Conservation (phyloP, 2,329 filamentous ascomycete species). For the Zopfia rhizophila region DNA sequence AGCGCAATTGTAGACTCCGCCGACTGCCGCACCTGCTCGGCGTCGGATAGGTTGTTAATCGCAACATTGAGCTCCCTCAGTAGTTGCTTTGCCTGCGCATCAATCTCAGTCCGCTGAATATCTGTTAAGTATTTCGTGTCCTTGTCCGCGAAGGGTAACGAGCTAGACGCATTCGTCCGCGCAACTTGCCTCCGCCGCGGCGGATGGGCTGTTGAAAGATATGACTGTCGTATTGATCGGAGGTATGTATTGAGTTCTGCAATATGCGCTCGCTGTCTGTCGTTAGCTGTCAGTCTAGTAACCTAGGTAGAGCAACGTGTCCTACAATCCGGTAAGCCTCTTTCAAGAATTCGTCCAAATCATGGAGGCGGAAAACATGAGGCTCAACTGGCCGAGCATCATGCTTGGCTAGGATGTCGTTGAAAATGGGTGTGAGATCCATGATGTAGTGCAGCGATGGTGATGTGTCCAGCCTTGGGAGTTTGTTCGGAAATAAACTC, state of each 20-base stretch:
- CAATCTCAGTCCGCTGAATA: conserved; percentile 84
- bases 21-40: conserved; percentile 82
- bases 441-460: conserved; percentile 44
- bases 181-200: conserved; percentile 63
- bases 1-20: conserved; percentile 76
- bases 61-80: conserved; percentile 85
- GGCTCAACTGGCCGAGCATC: conserved; percentile 63
- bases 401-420: conserved; percentile 72
- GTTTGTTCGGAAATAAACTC: no score
- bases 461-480: no score
- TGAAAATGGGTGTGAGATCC: conserved; percentile 75
- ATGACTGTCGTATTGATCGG: conserved; percentile 84
- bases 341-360: conserved; percentile 86
- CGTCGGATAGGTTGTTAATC: conserved; percentile 81
- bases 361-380: conserved; percentile 51
- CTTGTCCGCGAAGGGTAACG: conserved; percentile 52
- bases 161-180: conserved; percentile 38
- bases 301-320: conserved; percentile 33
- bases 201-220: conserved; percentile 82
- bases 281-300: conserved; percentile 34
- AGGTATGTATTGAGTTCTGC: conserved; percentile 82
- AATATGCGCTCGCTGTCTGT: conserved; percentile 81
- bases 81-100: conserved; percentile 85
- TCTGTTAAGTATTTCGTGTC: conserved; percentile 74
- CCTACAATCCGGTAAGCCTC: conserved; percentile 92